Evolutionary conservation across 148 eudicot genomes (phyloP).

Genomic region (Oxyria digyna): DNA sequence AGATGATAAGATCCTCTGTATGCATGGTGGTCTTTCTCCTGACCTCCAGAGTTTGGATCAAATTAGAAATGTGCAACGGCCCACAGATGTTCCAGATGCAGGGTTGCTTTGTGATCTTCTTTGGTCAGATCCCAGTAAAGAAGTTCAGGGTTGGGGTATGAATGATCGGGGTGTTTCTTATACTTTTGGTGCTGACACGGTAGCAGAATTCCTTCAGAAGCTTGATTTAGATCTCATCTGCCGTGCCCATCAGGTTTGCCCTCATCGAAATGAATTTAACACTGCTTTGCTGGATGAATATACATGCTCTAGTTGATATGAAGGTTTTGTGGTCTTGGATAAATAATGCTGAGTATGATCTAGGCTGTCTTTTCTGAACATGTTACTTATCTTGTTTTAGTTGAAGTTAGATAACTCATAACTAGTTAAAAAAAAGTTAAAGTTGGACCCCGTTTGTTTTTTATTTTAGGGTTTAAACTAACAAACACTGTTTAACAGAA

Average conservation of each 20-base stretch:
- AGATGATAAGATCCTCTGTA: slow-evolving; percentile 14
- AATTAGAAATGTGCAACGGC: slow-evolving; percentile 7
- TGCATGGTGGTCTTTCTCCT: slow-evolving; percentile 17
- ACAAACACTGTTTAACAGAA: too few species aligned
- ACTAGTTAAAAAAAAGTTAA: too few species aligned
- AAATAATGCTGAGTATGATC: neutral
- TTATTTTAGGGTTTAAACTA: too few species aligned
- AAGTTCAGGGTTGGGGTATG: slow-evolving; percentile 12
- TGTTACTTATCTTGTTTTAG: too few species aligned
- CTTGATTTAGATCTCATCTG: slow-evolving; percentile 15
- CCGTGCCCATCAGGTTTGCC: slow-evolving; percentile 14
- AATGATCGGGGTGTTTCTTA: slow-evolving; percentile 13
- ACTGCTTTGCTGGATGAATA: neutral
- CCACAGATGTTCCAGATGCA: slow-evolving; percentile 12
- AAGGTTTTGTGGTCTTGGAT: neutral
- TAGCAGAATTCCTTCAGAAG: slow-evolving; percentile 8
- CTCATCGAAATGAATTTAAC: neutral
- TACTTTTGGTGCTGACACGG: slow-evolving; percentile 13
- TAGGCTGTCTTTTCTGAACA: neutral
- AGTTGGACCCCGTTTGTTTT: too few species aligned
- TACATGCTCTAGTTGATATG: neutral
- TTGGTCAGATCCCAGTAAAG: slow-evolving; percentile 15
- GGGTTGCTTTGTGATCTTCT: slow-evolving; percentile 18
- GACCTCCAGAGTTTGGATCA: slow-evolving; percentile 12
- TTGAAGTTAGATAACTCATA: too few species aligned